Conservation (phyloP, 108 stramenopile species). For the Schizochytrium sp. region DNA sequence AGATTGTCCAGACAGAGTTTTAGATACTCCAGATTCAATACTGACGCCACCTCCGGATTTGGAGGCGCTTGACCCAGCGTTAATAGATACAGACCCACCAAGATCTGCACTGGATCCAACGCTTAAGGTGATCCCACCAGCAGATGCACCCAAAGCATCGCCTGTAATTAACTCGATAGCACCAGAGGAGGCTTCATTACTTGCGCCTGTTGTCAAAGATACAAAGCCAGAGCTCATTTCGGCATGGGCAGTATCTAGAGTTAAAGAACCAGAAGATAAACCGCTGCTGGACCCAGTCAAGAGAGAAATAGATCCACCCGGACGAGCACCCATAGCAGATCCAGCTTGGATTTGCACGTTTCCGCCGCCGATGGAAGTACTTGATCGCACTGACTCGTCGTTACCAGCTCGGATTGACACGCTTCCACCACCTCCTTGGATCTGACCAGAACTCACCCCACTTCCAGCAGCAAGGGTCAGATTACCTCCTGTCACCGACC, state of each 20-base stretch:
- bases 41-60: neutral
- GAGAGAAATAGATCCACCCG: neutral
- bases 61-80: neutral
- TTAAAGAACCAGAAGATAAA: neutral
- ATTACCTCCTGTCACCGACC: neutral
- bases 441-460: no score
- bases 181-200: neutral
- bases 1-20: neutral
- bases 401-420: neutral
- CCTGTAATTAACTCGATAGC: neutral
- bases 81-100: neutral
- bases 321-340: conserved; percentile 1
- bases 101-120: neutral
- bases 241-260: neutral
- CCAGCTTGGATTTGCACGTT: neutral
- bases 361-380: neutral
- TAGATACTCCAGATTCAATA: neutral
- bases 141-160: neutral
- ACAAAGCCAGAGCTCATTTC: neutral
- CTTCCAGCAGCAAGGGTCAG: neutral
- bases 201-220: neutral
- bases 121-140: neutral
- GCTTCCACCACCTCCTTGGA: conserved; percentile 7
- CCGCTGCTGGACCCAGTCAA: conserved; percentile 32
- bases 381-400: neutral